Evolutionary conservation across 2,329 filamentous ascomycete species (phyloP), one percentile per base, ranked within the genome.

Genomic region (Trichoderma cornu-damae): DNA sequence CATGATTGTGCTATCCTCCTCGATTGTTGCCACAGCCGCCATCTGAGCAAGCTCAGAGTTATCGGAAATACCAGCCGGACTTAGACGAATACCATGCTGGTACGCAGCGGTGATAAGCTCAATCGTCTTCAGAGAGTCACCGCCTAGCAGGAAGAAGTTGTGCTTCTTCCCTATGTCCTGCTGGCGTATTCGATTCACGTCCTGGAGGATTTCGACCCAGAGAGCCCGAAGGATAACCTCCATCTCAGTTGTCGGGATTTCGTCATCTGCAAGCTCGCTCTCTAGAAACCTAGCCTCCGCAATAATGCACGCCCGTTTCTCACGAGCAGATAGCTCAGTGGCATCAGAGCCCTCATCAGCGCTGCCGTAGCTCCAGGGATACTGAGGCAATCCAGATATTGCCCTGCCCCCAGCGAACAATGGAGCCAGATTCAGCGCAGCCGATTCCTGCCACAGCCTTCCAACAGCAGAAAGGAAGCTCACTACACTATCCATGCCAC

Each of bases 171-270:
- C 55, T 20, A 58, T 58, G 18, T 58, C 55, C 30, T 53, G 38
- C 20, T 6, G 16, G n/a, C 40, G 47, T n/a, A 53, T 18, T 4
- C 11, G 38, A n/a, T 20, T 12, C 2, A 46, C 55, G 8, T 38
- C 30, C 20, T 4, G 37, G 18, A 58, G 55, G n/a, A 46, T 34
- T 3, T 53, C 49, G 16, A 28, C 4, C 57, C 57, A 59, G 12
- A 59, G 26, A 35, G 49, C 50, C 22, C 43, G 57, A 59, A 59
- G 57, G 18, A 59, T 43, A 3, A 59, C 11, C n/a, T 59, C 57
- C 18, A 49, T 14, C 22, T 59, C 50, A 6, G 42, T 55, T 4
- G 50, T 55, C 1, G 57, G 57, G 3, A 40, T 8, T 22, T 59
- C 57, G 11, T 59, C 57, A 1, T 59, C 43, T 4, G 42, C 24